These are phyloP conservation scores for Ophiostoma montium DNA, from an alignment of 2,329 filamentous ascomycete species.

Conservation along the genomic window DNA sequence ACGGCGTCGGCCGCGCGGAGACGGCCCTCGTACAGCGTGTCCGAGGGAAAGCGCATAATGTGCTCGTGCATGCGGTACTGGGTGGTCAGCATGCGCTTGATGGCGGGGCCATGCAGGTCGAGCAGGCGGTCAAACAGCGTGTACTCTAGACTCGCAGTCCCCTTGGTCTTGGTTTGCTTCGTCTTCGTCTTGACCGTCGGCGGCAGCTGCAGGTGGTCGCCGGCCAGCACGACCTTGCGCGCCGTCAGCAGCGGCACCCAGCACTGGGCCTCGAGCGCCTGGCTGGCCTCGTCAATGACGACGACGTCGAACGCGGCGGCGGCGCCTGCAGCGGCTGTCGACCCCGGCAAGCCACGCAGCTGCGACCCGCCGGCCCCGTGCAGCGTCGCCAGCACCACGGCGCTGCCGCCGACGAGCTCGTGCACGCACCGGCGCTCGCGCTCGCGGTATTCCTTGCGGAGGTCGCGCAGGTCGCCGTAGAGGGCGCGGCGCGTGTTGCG, in stretches of 20 bases:
- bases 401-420: conserved; percentile 60
- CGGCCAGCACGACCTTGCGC: conserved; percentile 76
- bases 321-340: neutral
- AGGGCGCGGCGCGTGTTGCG: conserved; percentile 57
- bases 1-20: conserved; percentile 72
- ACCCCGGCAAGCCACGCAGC: conserved; percentile 31
- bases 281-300: conserved; percentile 89
- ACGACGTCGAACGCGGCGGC: conserved; percentile 81
- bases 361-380: conserved; percentile 85
- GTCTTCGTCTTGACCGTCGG: conserved; percentile 63
- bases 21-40: conserved; percentile 70
- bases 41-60: conserved; percentile 90
- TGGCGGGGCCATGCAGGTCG: conserved; percentile 60
- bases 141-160: conserved; percentile 45
- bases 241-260: conserved; percentile 82
- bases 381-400: conserved; percentile 81
- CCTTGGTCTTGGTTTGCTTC: conserved; percentile 24
- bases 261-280: conserved; percentile 90
- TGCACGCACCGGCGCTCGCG: conserved; percentile 71
- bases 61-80: conserved; percentile 97
- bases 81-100: conserved; percentile 91
- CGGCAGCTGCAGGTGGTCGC: conserved; percentile 86
- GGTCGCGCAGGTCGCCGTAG: conserved; percentile 70
- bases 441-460: conserved; percentile 78
- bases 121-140: conserved; percentile 88